Evolutionary conservation across 805 yeast genomes (phyloP).

Genomic region (Kuraishia hungarica): DNA sequence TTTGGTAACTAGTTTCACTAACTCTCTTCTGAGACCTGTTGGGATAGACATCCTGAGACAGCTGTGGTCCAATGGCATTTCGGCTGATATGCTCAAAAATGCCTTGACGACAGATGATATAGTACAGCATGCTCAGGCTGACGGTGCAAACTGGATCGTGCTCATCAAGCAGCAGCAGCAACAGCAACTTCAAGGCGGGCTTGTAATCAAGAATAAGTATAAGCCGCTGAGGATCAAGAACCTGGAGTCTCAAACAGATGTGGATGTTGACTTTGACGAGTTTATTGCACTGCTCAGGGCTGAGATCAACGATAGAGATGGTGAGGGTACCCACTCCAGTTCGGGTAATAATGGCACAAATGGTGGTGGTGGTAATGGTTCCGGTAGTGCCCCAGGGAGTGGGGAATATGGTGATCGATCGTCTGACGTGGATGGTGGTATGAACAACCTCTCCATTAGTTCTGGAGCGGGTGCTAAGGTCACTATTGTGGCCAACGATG

Average conservation of each 20-base stretch:
- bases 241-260: slow-evolving; percentile 48
- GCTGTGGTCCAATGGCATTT: slow-evolving; percentile 72
- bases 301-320: slow-evolving; percentile 12
- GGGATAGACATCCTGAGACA: slow-evolving; percentile 56
- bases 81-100: slow-evolving; percentile 58
- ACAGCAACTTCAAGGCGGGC: slow-evolving; percentile 4
- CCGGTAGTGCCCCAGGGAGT: not conserved
- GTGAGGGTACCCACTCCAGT: slow-evolving; percentile 1
- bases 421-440: not conserved
- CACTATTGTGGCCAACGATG: slow-evolving; percentile 66
- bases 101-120: slow-evolving; percentile 54
- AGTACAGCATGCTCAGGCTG: slow-evolving; percentile 49
- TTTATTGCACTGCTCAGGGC: slow-evolving; percentile 33
- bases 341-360: not conserved
- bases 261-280: slow-evolving; percentile 68
- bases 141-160: slow-evolving; percentile 72
- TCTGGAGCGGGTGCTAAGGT: slow-evolving; percentile 42
- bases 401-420: not conserved
- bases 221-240: slow-evolving; percentile 74
- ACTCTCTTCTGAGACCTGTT: slow-evolving; percentile 42
- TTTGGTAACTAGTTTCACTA: slow-evolving; percentile 61
- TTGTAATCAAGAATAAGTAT: slow-evolving; percentile 36
- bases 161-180: slow-evolving; percentile 45
- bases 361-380: not conserved
- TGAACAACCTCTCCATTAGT: slow-evolving; percentile 16